These are phyloP conservation scores for Coemansia sp. DNA, from an alignment of 371 early-diverging fungal species.

Conservation along the genomic window DNA sequence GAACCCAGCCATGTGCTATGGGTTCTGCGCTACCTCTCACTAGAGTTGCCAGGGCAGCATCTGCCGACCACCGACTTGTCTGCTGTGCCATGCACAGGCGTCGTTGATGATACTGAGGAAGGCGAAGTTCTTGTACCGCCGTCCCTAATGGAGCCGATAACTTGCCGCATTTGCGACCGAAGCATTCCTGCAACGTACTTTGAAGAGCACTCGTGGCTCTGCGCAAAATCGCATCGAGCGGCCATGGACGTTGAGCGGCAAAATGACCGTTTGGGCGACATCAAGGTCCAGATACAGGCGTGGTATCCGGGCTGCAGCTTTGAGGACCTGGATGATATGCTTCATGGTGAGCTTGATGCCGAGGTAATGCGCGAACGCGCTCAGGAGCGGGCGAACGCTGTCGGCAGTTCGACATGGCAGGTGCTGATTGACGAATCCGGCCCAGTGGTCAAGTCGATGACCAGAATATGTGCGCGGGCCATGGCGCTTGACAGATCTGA, in stretches of 20 bases:
- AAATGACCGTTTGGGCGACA: constrained; percentile 59
- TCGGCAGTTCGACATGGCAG: constrained; percentile 29
- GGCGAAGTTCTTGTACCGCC: constrained; percentile 4
- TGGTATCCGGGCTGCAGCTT: constrained; percentile 48
- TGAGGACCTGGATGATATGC: constrained; percentile 50
- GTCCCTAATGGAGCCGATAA: constrained; percentile 39
- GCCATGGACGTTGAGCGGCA: constrained; percentile 59
- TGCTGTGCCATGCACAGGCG: not conserved
- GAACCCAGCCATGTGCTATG: constrained; percentile 81
- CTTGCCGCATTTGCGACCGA: constrained; percentile 67
- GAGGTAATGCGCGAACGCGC: constrained; percentile 13
- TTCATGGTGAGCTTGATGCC: constrained; percentile 36
- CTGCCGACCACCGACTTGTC: not conserved
- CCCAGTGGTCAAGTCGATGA: constrained; percentile 16
- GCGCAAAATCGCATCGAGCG: constrained; percentile 60
- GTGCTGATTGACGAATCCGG: constrained; percentile 9
- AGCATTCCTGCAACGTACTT: constrained; percentile 58
- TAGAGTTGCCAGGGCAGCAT: not conserved
- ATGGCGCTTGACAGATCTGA: constrained; percentile 18
- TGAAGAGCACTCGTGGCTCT: constrained; percentile 60
- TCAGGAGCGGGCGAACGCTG: constrained; percentile 7
- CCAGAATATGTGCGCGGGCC: constrained; percentile 11
- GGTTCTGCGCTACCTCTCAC: constrained; percentile 56
- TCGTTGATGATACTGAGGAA: not conserved
- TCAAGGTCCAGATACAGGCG: constrained; percentile 49